Evolutionary conservation across 352 stramenopile species (phyloP).

Genomic region (Pythium pyrilobum): DNA sequence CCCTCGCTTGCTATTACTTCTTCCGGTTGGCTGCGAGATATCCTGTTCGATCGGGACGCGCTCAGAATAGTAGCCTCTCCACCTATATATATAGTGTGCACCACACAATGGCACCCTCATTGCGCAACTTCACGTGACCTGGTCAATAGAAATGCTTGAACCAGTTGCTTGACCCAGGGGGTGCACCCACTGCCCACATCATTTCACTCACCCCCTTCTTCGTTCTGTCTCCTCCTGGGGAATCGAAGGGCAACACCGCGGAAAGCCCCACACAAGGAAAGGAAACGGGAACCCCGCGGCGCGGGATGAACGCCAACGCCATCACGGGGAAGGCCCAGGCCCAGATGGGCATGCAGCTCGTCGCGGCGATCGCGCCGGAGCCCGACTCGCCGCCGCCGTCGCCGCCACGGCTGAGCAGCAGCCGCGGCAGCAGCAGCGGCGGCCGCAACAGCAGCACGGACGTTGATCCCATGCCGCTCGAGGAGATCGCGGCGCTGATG

Average conservation of each 20-base stretch:
- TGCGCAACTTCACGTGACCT: constrained; percentile 11
- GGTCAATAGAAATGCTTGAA: neutral
- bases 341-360: neutral
- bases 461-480: constrained; percentile 7
- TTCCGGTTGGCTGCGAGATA: neutral
- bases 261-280: neutral
- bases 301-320: neutral
- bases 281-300: neutral
- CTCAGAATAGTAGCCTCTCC: too few species aligned
- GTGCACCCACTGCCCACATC: neutral
- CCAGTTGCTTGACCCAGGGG: constrained; percentile 11
- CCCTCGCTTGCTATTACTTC: neutral
- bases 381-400: constrained; percentile 7
- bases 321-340: neutral
- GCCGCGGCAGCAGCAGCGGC: neutral
- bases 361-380: neutral
- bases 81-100: constrained; percentile 1
- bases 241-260: neutral
- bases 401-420: neutral
- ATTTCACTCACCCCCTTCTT: constrained; percentile 3
- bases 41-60: neutral
- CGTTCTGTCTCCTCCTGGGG: neutral
- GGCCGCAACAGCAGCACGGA: neutral
- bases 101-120: constrained; percentile 8
- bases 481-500: constrained; percentile 21